Evolutionary conservation across 768 basidiomycete species (phyloP).

Genomic region (Termitomyces sp.): DNA sequence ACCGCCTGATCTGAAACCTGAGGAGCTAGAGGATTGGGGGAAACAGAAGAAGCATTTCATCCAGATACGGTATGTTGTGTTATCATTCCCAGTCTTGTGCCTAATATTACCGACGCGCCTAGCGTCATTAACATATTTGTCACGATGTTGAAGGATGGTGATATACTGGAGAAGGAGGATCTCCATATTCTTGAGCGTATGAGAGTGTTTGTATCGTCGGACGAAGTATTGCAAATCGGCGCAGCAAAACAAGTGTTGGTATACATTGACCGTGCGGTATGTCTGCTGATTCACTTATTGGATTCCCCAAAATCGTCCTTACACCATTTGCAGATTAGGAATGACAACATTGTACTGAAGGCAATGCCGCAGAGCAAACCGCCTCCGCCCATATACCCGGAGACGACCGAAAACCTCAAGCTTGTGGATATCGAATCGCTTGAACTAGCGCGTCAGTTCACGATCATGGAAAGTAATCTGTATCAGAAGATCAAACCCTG

Average conservation of each 20-base stretch:
- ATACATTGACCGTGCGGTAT: constrained; percentile 76
- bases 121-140: constrained; percentile 93
- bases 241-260: constrained; percentile 74
- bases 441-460: constrained; percentile 90
- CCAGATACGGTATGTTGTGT: constrained; percentile 67
- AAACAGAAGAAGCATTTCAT: constrained; percentile 85
- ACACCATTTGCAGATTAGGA: constrained; percentile 33
- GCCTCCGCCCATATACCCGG: constrained; percentile 75
- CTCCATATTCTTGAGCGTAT: constrained; percentile 76
- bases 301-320: background rate
- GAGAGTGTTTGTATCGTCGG: constrained; percentile 70
- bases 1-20: constrained; percentile 57
- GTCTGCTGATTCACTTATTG: constrained; percentile 23
- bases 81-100: background rate
- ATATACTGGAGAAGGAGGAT: constrained; percentile 86
- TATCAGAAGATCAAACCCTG: constrained; percentile 87
- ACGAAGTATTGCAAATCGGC: constrained; percentile 60
- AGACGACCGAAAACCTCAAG: constrained; percentile 67
- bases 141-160: constrained; percentile 81
- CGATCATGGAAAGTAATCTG: constrained; percentile 82
- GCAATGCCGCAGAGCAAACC: constrained; percentile 56
- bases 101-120: constrained; percentile 2
- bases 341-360: constrained; percentile 54
- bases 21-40: constrained; percentile 75
- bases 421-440: constrained; percentile 83